These are phyloP conservation scores for Trypanosomatidae sp. DNA, from an alignment of 208 protist genomes.

Conservation along the genomic window DNA sequence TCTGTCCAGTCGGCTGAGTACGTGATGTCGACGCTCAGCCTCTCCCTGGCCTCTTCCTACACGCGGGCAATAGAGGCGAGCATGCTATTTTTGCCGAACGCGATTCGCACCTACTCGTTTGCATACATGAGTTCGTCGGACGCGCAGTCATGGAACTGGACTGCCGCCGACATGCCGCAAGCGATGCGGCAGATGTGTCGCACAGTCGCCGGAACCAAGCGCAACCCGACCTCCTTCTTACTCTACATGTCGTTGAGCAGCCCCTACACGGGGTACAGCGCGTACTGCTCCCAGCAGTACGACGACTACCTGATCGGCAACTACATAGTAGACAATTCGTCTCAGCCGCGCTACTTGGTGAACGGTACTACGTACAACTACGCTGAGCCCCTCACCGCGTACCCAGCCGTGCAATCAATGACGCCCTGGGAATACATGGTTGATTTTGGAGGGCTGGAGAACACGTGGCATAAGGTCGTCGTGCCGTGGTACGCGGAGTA, in stretches of 20 bases:
- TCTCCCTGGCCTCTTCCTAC: conserved; percentile 23
- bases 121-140: conserved; percentile 23
- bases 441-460: conserved; percentile 34
- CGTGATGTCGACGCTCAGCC: conserved; percentile 22
- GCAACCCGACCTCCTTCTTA: conserved; percentile 10
- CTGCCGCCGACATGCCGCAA: conserved; percentile 34
- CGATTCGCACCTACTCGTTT: conserved; percentile 24
- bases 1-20: conserved; percentile 22
- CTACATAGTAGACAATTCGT: conserved; percentile 32
- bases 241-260: conserved; percentile 55
- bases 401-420: conserved; percentile 34
- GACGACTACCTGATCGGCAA: conserved; percentile 28
- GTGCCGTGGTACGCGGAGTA: conserved; percentile 33
- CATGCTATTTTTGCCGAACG: conserved; percentile 30
- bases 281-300: conserved; percentile 65
- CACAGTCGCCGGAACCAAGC: conserved; percentile 1
- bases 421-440: conserved; percentile 43
- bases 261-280: conserved; percentile 57
- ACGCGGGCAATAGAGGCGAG: conserved; percentile 25
- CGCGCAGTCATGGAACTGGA: conserved; percentile 30
- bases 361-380: conserved; percentile 24
- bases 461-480: conserved; percentile 41
- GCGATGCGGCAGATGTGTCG: conserved; percentile 56
- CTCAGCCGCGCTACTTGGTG: conserved; percentile 43
- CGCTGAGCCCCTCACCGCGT: conserved; percentile 21